Evolutionary conservation across 2,329 filamentous ascomycete genomes (phyloP).

Genomic region (Basipetospora chlamydospora): DNA sequence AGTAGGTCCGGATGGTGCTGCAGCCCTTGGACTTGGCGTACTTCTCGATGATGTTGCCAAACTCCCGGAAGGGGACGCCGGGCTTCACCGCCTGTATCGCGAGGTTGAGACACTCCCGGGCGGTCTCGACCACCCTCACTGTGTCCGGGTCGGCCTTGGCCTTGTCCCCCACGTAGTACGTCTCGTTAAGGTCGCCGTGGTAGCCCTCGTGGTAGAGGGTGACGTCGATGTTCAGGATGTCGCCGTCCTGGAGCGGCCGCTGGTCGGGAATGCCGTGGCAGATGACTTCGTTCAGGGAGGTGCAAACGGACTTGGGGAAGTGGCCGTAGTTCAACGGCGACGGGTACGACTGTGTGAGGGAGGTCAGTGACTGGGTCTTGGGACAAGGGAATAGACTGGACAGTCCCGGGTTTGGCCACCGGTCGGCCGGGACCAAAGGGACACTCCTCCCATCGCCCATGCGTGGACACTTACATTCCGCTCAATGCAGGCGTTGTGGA

Average conservation of each 20-base stretch:
- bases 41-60: conserved; percentile 91
- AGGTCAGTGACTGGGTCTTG: too few relatives aligned
- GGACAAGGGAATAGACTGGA: too few relatives aligned
- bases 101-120: conserved; percentile 78
- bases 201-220: conserved; percentile 89
- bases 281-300: conserved; percentile 91
- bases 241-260: conserved; percentile 72
- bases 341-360: conserved; percentile 66
- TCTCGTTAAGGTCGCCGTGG: conserved; percentile 95
- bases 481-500: conserved; percentile 89
- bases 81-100: conserved; percentile 88
- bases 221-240: conserved; percentile 95
- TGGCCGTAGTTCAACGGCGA: conserved; percentile 90
- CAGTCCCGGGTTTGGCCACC: too few relatives aligned
- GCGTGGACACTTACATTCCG: conserved; percentile 52
- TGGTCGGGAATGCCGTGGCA: conserved; percentile 97
- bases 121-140: conserved; percentile 79
- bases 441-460: background rate
- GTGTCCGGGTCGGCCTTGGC: conserved; percentile 71
- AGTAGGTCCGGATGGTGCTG: conserved; percentile 90
- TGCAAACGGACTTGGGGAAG: conserved; percentile 97
- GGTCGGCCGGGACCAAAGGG: too few relatives aligned
- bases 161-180: conserved; percentile 91
- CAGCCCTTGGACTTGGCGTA: conserved; percentile 74
- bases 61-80: conserved; percentile 81